Percentiles rank a stretch among this genome's conserved stretches.
phyloP scores from a whole-genome alignment of 2,329 filamentous ascomycete species.

The Biscogniauxia marginata region DNA sequence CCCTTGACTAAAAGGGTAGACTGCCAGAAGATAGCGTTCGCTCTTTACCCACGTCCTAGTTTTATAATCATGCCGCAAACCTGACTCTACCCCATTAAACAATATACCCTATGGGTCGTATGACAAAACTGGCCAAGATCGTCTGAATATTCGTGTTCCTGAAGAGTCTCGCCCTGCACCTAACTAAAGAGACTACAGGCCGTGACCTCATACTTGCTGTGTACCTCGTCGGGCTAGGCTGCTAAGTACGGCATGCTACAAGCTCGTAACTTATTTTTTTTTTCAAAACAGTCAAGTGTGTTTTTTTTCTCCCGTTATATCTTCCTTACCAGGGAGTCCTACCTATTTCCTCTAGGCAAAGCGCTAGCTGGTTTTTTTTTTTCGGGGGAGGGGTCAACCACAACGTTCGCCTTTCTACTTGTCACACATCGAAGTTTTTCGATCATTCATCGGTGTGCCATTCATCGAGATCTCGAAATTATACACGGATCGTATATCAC shows the following conservation, averaged over 20 bases:
- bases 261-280: not conserved
- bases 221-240: conserved; percentile 4
- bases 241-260: conserved; percentile 12
- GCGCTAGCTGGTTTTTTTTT: conserved; percentile 16
- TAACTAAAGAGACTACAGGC: conserved; percentile 8
- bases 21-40: not conserved
- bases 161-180: conserved; percentile 17
- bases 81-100: not conserved
- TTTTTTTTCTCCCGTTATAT: not conserved
- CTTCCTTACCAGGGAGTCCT: not conserved
- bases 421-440: conserved; percentile 20
- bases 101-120: conserved; percentile 13
- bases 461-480: conserved; percentile 34
- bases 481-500: conserved; percentile 31
- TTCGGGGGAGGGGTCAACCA: conserved; percentile 12
- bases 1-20: not conserved
- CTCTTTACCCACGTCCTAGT: not conserved
- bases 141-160: conserved; percentile 20
- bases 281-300: not conserved
- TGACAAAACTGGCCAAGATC: conserved; percentile 1
- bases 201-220: conserved; percentile 19
- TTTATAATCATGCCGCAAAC: not conserved
- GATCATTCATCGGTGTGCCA: conserved; percentile 21
- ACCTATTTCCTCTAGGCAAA: conserved; percentile 6
- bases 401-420: conserved; percentile 16